phyloP scores from a whole-genome alignment of 352 stramenopile species.

The Thalassiosira mediterranea region DNA sequence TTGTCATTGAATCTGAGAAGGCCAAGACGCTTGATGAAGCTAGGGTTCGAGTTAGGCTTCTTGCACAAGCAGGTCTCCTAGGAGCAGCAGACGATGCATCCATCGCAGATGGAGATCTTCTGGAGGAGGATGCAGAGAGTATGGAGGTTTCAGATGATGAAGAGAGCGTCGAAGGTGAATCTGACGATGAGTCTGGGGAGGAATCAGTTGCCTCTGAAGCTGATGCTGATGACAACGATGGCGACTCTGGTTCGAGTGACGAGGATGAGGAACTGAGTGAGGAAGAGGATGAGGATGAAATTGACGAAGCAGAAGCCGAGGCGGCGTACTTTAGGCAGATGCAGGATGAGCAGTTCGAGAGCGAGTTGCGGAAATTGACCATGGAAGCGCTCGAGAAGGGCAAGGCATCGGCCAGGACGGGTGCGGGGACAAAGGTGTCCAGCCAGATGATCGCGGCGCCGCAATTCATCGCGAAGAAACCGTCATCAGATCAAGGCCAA shows the following conservation, averaged over 20 bases:
- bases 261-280: slow-evolving; percentile 79
- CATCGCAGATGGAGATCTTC: slow-evolving; percentile 58
- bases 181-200: slow-evolving; percentile 41
- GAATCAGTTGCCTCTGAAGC: slow-evolving; percentile 27
- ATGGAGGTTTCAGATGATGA: slow-evolving; percentile 76
- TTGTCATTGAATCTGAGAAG: slow-evolving; percentile 70
- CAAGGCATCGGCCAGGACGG: slow-evolving; percentile 72
- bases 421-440: slow-evolving; percentile 62
- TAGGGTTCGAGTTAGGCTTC: slow-evolving; percentile 46
- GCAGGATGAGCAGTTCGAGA: slow-evolving; percentile 84
- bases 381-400: slow-evolving; percentile 86
- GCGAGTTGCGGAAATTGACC: slow-evolving; percentile 83
- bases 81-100: slow-evolving; percentile 37
- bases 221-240: slow-evolving; percentile 55
- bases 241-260: slow-evolving; percentile 50
- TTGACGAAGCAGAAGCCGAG: slow-evolving; percentile 55
- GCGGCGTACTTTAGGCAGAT: slow-evolving; percentile 76
- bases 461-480: slow-evolving; percentile 80
- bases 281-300: slow-evolving; percentile 81
- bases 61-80: slow-evolving; percentile 61
- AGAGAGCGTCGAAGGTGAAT: slow-evolving; percentile 55
- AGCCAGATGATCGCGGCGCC: slow-evolving; percentile 71
- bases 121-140: slow-evolving; percentile 76
- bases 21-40: slow-evolving; percentile 48
- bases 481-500: slow-evolving; percentile 17